These are phyloP conservation scores for Trapa incisa DNA, from an alignment of 345 rosid species.

Conservation along the genomic window DNA sequence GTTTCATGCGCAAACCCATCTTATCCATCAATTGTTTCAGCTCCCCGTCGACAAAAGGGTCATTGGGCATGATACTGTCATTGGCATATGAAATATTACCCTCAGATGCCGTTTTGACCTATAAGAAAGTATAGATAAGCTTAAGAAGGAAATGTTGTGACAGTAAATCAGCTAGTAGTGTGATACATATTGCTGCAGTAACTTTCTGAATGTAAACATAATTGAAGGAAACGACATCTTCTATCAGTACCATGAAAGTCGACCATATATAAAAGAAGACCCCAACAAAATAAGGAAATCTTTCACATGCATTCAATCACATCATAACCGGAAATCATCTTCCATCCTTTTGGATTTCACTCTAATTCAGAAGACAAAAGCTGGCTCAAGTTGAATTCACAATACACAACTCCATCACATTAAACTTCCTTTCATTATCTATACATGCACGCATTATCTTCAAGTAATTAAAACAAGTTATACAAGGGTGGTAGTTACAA, in stretches of 20 bases:
- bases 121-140: constrained; percentile 5
- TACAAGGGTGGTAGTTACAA: not conserved
- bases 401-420: too few species aligned
- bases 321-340: not conserved
- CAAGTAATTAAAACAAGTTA: not conserved
- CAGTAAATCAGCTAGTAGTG: not conserved
- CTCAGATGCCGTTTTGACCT: constrained; percentile 50
- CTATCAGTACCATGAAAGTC: not conserved
- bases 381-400: not conserved
- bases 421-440: not conserved
- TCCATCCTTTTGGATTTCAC: not conserved
- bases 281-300: not conserved
- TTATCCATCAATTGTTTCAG: constrained; percentile 23
- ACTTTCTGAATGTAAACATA: too few species aligned
- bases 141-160: not conserved
- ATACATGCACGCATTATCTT: not conserved
- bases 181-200: too few species aligned
- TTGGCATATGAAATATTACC: constrained; percentile 26
- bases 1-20: constrained; percentile 23
- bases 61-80: constrained; percentile 25
- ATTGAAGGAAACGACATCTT: not conserved
- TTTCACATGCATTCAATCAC: not conserved
- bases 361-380: not conserved
- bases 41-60: constrained; percentile 25
- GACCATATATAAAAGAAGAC: not conserved